Base-by-base conservation (phyloP, 1,284 basidiomycete genomes). In the Ceratobasidium sp. region DNA sequence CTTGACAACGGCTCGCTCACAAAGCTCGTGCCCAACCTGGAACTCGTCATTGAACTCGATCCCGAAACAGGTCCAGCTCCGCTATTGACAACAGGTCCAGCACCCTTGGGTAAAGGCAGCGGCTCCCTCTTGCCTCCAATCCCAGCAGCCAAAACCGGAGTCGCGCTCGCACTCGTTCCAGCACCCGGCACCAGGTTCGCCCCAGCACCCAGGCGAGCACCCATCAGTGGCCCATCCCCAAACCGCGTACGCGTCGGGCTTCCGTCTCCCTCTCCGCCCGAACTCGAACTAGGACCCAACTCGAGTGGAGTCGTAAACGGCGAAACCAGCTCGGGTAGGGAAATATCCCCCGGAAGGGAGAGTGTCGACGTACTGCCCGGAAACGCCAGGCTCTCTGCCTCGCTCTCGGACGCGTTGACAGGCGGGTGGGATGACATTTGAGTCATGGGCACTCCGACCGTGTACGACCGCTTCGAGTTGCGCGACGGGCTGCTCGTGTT, bases 391-490 rank as follows among this genome's bases (percentile, higher is more conserved):
- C 53, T 58, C 53, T 70, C 67, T 1, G 67, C 53, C n/a, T 70
- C 67, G 41, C 53, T 58, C 30, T 70, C 67, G 1, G 67, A 70
- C 21, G 41, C 23, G 21, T 30, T 39, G 9, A 18, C 4, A 45
- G 43, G 43, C 8, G 43, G 43, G 10, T 45, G 43, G 16, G 67
- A 70, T 1, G 67, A 32, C 12, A 70, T 18, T 36, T 70, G 67
- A 23, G 67, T 70, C 67, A 70, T 70, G 8, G 67, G 67, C 8
- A 70, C 67, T 14, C 67, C 67, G 41, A 70, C 26, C 10, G 59
- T 61, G 16, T 61, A 61, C 0, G 59, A 46, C 1, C 45, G 59
- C 32, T 46, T 45, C 23, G 67, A 70, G 21, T 45, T 43, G 28
- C 67, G 67, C 18, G 67, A 70, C 8, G 67, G 67, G 12, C 52